These are phyloP conservation scores for Candolleomyces eurysporus DNA, from an alignment of 768 basidiomycete genomes.

Conservation along the genomic window DNA sequence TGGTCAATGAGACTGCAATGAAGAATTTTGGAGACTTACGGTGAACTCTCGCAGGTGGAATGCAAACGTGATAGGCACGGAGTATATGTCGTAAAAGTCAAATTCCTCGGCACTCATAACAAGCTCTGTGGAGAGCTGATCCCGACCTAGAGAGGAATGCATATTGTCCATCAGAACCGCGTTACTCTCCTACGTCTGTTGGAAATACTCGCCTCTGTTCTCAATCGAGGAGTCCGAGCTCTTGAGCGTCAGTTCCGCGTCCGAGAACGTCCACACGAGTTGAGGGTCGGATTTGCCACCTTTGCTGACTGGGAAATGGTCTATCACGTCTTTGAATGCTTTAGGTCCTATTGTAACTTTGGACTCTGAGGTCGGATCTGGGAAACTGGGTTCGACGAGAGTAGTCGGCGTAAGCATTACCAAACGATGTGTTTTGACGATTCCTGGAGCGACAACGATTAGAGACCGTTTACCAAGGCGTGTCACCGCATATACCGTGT, in stretches of 20 bases:
- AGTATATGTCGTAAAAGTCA: conserved; percentile 67
- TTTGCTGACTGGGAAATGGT: conserved; percentile 71
- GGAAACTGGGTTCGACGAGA: conserved; percentile 65
- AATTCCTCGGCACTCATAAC: conserved; percentile 79
- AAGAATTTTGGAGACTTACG: conserved; percentile 33
- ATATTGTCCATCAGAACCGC: background rate
- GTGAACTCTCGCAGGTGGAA: conserved; percentile 87
- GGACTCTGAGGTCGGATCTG: conserved; percentile 58
- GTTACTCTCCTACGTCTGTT: background rate
- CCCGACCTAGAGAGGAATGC: conserved; percentile 37
- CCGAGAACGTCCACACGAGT: conserved; percentile 77
- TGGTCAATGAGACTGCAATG: background rate
- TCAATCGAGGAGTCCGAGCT: conserved; percentile 68
- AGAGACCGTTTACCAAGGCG: background rate
- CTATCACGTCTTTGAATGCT: conserved; percentile 73
- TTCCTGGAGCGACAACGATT: conserved; percentile 44
- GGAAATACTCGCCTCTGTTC: conserved; percentile 47
- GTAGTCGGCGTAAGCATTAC: conserved; percentile 56
- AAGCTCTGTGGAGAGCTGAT: conserved; percentile 72
- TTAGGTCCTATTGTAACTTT: conserved; percentile 70
- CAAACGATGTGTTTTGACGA: conserved; percentile 79
- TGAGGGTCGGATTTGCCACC: conserved; percentile 71
- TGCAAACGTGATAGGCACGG: conserved; percentile 63
- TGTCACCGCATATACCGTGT: conserved; percentile 53
- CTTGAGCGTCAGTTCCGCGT: conserved; percentile 64